phyloP scores from a whole-genome alignment of 2,329 filamentous ascomycete species.

The Didymella keratinophila region DNA sequence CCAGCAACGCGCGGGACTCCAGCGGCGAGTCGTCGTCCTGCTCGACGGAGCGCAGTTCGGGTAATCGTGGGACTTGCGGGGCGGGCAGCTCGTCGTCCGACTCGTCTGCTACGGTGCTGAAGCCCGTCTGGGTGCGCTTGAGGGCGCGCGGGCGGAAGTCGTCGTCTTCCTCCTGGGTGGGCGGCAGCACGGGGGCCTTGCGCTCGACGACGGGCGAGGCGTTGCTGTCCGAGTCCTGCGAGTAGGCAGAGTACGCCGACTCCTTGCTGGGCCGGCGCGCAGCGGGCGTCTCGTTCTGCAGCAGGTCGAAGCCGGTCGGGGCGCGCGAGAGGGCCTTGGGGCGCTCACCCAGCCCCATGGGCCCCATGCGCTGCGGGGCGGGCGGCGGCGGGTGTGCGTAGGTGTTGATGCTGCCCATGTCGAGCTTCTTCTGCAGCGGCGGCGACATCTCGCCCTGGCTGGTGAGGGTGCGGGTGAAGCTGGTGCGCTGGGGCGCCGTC shows the following conservation, averaged over 20 bases:
- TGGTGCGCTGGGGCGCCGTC: slow-evolving; percentile 36
- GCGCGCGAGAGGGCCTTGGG: slow-evolving; percentile 42
- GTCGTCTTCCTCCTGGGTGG: slow-evolving; percentile 50
- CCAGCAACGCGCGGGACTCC: slow-evolving; percentile 33
- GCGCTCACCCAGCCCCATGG: slow-evolving; percentile 48
- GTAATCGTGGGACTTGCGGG: slow-evolving; percentile 40
- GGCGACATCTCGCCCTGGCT: slow-evolving; percentile 49
- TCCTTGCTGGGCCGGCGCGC: slow-evolving; percentile 41
- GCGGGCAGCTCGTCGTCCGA: slow-evolving; percentile 27
- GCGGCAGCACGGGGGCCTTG: slow-evolving; percentile 38
- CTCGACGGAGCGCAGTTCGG: slow-evolving; percentile 29
- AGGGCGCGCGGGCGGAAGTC: slow-evolving; percentile 64
- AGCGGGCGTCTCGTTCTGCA: slow-evolving; percentile 22
- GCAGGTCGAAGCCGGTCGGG: slow-evolving; percentile 45
- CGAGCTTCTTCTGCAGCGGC: slow-evolving; percentile 47
- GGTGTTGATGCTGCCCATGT: slow-evolving; percentile 48
- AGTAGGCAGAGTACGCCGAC: slow-evolving; percentile 44
- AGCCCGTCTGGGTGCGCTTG: slow-evolving; percentile 66
- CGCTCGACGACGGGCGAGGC: slow-evolving; percentile 33
- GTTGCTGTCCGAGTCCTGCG: slow-evolving; percentile 33
- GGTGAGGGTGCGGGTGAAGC: slow-evolving; percentile 45
- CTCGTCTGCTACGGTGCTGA: slow-evolving; percentile 34
- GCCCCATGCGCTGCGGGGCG: slow-evolving; percentile 39
- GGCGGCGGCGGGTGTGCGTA: slow-evolving; percentile 40
- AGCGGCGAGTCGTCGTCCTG: slow-evolving; percentile 39